Conservation (phyloP, 2,329 filamentous ascomycete genomes). For the Ophiocordyceps unilateralis region DNA sequence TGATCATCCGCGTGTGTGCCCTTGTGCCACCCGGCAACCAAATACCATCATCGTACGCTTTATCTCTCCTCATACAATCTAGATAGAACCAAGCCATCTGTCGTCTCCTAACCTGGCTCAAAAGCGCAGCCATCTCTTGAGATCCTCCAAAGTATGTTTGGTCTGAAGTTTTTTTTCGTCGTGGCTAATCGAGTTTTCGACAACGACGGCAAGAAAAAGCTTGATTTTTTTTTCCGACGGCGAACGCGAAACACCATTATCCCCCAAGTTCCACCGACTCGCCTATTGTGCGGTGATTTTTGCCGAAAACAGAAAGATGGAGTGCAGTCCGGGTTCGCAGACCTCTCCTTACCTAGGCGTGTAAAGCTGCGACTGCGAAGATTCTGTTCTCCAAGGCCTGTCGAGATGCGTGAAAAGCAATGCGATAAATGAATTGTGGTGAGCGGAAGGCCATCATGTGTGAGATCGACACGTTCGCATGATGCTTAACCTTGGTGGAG, state of each 20-base stretch:
- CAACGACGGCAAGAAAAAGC: not conserved
- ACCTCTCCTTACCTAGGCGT: not conserved
- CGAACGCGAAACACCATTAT: not conserved
- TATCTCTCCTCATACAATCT: slow-evolving; percentile 4
- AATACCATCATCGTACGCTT: slow-evolving; percentile 4
- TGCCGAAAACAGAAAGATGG: slow-evolving; percentile 4
- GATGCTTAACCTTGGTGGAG: not conserved
- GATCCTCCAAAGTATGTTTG: not conserved
- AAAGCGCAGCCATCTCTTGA: not conserved
- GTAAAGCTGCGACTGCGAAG: not conserved
- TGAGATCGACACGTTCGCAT: not conserved
- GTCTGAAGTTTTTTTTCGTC: not conserved
- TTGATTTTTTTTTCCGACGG: slow-evolving; percentile 1
- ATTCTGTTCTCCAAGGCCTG: not conserved
- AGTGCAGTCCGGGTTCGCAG: slow-evolving; percentile 4
- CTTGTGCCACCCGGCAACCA: slow-evolving; percentile 3
- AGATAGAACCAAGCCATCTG: slow-evolving; percentile 2
- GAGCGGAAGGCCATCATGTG: not conserved
- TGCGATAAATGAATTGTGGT: not conserved
- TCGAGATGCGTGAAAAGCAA: not conserved
- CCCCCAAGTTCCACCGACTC: slow-evolving; percentile 2
- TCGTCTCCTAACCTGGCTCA: slow-evolving; percentile 2
- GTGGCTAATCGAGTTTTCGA: not conserved
- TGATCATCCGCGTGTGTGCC: slow-evolving; percentile 2
- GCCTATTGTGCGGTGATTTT: slow-evolving; percentile 5